Base-by-base conservation (phyloP, 768 basidiomycete genomes). In the Xerocomus potaroensis region DNA sequence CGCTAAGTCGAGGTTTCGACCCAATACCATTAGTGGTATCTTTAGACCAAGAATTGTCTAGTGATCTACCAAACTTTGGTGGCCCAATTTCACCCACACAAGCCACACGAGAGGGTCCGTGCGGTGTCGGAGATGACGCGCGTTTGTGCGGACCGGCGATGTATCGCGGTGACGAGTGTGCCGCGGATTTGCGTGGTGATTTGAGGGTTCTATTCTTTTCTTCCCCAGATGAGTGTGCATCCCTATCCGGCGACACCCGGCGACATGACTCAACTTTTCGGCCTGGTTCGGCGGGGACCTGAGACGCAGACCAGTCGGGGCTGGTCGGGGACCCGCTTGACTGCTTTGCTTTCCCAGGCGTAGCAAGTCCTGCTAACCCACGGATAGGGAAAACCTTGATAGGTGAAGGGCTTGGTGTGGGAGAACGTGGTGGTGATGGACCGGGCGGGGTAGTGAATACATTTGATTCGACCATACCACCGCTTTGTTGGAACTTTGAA, bases 111-210 rank as follows among this genome's bases (percentile, higher is more conserved):
- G 46, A 42, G 5, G 18, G 18, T 27, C 21, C 16, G 12, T n/a
- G n/a, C 10, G 46, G 46, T 8, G 51, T 55, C 19, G 56, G 61
- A 10, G 61, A 58, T 8, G 47, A 42, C 2, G 43, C 31, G 22
- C 45, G 52, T 22, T 37, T 27, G 19, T 29, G 41, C 26, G 5
- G 12, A 31, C 11, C 11, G 19, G 15, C 1, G 22, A n/a, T 18
- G 27, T 58, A 50, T n/a, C 61, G 51, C 21, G 61, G 61, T 24
- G 62, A 62, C 16, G 62, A 56, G 30, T 62, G 61, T 3, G 22
- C 42, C 15, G 31, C 50, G 6, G 59, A 62, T 22, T 58, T 62
- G 22, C 61, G 61, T 14, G 62, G 61, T 0, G 61, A 62, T 24
- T 63, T 62, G 35, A 29, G 56, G 31, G 51, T 18, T 0, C 34